These are phyloP conservation scores for Yarrowia phangngaensis DNA, from an alignment of 805 yeast genomes.

Conservation along the genomic window DNA sequence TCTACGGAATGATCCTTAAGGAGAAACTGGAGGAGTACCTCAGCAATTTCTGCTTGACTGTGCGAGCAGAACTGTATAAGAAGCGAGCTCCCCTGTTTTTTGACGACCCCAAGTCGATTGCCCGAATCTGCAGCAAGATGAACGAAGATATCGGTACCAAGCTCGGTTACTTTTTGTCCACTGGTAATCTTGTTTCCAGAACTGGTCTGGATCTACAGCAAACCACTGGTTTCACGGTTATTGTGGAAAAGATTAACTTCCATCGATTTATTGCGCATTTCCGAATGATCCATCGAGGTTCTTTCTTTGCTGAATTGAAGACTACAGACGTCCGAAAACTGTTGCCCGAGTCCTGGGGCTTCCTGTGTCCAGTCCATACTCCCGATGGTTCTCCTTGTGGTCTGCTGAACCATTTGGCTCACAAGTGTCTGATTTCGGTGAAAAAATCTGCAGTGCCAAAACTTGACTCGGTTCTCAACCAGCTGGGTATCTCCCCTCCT, in stretches of 20 bases:
- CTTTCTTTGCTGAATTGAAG: conserved; percentile 96
- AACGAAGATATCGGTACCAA: conserved; percentile 95
- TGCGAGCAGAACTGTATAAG: conserved; percentile 75
- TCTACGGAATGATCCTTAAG: conserved; percentile 93
- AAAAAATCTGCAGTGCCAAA: conserved; percentile 65
- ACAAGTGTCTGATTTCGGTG: conserved; percentile 87
- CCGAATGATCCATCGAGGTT: conserved; percentile 99
- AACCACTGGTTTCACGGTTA: conserved; percentile 96
- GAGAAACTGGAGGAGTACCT: conserved; percentile 95
- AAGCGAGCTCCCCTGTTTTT: conserved; percentile 70
- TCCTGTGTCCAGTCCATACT: conserved; percentile 97
- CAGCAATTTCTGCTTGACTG: conserved; percentile 64
- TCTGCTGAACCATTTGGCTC: conserved; percentile 91
- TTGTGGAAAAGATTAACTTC: conserved; percentile 96
- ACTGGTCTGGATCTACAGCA: conserved; percentile 97
- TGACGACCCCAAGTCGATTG: conserved; percentile 76
- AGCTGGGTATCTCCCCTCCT: conserved; percentile 78
- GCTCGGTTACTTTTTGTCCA: conserved; percentile 87
- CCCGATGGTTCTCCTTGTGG: conserved; percentile 99
- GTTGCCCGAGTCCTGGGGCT: conserved; percentile 98
- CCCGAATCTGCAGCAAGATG: conserved; percentile 68
- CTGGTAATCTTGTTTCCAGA: conserved; percentile 95
- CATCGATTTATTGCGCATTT: conserved; percentile 97
- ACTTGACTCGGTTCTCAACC: conserved; percentile 61
- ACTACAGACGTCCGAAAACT: conserved; percentile 96